Percentiles rank a stretch among this genome's conserved stretches.
phyloP scores from a whole-genome alignment of 495 filamentous ascomycete genomes.

The Aspergillus wentii region DNA sequence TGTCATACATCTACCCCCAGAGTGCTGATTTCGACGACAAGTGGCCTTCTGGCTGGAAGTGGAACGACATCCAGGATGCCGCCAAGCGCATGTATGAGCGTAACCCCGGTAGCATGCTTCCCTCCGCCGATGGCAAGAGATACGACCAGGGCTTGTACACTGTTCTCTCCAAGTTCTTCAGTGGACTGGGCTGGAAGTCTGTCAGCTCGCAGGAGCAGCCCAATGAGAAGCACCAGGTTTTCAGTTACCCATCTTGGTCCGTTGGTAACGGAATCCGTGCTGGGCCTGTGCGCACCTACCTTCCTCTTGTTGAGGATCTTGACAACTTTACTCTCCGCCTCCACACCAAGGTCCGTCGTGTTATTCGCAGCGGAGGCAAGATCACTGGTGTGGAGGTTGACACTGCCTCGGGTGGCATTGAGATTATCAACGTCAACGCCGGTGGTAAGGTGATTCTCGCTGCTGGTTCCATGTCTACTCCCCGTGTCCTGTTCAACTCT shows the following conservation, averaged over 20 bases:
- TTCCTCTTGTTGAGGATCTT: slow-evolving; percentile 53
- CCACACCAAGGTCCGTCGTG: slow-evolving; percentile 57
- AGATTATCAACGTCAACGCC: slow-evolving; percentile 54
- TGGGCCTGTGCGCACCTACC: slow-evolving; percentile 66
- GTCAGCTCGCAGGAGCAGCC: slow-evolving; percentile 55
- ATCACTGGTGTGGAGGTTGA: slow-evolving; percentile 63
- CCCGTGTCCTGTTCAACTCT: slow-evolving; percentile 61
- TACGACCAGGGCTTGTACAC: slow-evolving; percentile 63
- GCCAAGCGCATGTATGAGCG: slow-evolving; percentile 54
- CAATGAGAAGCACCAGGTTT: slow-evolving; percentile 60
- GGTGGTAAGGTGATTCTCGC: slow-evolving; percentile 60
- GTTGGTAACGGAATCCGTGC: slow-evolving; percentile 58
- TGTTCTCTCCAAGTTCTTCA: slow-evolving; percentile 46
- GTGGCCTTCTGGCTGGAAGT: slow-evolving; percentile 67
- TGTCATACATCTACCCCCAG: slow-evolving; percentile 52
- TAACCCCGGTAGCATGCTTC: slow-evolving; percentile 63
- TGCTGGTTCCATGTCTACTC: slow-evolving; percentile 61
- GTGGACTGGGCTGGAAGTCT: slow-evolving; percentile 49
- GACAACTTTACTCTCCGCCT: slow-evolving; percentile 63
- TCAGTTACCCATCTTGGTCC: slow-evolving; percentile 59
- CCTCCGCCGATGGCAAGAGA: slow-evolving; percentile 59
- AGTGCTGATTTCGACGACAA: slow-evolving; percentile 65
- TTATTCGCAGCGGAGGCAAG: slow-evolving; percentile 55
- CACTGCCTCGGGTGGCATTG: slow-evolving; percentile 49
- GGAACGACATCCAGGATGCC: slow-evolving; percentile 50